Evolutionary conservation across 352 stramenopile genomes (phyloP), one percentile per base, ranked within the genome.

Genomic region (Phytophthora syringae): DNA sequence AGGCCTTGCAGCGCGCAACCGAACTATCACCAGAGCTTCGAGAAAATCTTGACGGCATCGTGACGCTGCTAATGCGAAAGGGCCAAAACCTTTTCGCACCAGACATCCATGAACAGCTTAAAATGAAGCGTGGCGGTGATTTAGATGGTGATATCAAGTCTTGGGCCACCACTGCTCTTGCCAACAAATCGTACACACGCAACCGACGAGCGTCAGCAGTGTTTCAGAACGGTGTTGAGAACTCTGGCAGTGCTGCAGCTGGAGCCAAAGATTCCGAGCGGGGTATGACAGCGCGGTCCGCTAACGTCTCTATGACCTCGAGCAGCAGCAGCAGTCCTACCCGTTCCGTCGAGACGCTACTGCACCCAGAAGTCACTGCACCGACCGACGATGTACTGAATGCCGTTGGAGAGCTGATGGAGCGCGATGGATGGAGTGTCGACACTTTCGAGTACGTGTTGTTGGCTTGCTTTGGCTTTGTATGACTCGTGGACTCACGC

Each of bases 41-140:
- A 13, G 82, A 89, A 64, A 90, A 93, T 53, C 67, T 93, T 9
- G 84, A 91, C 34, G 84, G 82, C 3, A 92, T 93, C 52, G 80
- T 94, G 15, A 70, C 77, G 49, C 55, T 93, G 24, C 76, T 93
- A 1, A 89, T 87, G n/a, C 87, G 88, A 52, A 91, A 92, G 61
- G 86, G 79, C 0, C 84, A 94, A 34, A 93, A 93, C 42, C 67
- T 94, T 6, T 93, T 93, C 55, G 82, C 84, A 0, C 86, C 84
- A 2, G 84, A 94, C 40, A 94, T 94, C 45, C 81, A 92, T 47
- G 86, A 93, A 32, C 84, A 93, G 48, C 76, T 94, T 51, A 87
- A 87, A 51, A 82, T 89, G 59, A 90, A 86, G 36, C 79, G 80
- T 37, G 82, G 86, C 43, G 75, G 76, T 6, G 84, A 91, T 37